A percentile compares a stretch with the other conserved stretches of the same genome.
These are phyloP conservation scores for Diaporthe destruens DNA, from an alignment of 2,329 filamentous ascomycete genomes.

Conservation along the genomic window DNA sequence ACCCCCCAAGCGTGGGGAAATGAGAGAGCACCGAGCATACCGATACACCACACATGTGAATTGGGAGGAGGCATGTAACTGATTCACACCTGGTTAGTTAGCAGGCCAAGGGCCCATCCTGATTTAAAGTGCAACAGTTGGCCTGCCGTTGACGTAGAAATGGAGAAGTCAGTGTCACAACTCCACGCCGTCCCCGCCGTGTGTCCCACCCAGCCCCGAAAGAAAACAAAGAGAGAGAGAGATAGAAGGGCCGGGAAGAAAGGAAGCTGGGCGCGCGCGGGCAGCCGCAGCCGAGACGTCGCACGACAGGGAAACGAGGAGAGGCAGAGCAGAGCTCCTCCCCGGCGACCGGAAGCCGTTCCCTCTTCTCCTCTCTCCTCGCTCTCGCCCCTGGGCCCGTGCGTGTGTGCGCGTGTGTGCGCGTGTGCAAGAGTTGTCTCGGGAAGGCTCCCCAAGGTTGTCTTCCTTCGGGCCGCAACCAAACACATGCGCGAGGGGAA, in stretches of 20 bases:
- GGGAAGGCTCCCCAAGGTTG: slow-evolving; percentile 29
- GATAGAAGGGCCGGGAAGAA: background rate
- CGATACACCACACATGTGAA: slow-evolving; percentile 8
- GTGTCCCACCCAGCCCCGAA: background rate
- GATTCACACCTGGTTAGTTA: background rate
- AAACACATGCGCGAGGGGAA: slow-evolving; percentile 11
- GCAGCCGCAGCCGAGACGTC: background rate
- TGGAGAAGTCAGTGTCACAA: background rate
- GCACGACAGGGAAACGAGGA: background rate
- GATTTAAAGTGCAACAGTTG: background rate
- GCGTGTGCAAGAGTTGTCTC: slow-evolving; percentile 24
- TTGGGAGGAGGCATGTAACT: background rate
- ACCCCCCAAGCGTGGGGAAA: background rate
- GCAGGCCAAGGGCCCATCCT: background rate
- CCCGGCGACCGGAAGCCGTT: background rate
- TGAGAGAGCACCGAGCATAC: slow-evolving; percentile 2
- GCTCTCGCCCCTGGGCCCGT: background rate
- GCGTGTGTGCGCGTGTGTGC: slow-evolving; percentile 2
- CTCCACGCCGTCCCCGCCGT: background rate
- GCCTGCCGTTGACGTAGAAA: background rate
- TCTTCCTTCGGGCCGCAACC: slow-evolving; percentile 9
- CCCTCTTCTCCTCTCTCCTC: background rate
- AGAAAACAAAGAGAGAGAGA: background rate
- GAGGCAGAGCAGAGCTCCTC: no score
- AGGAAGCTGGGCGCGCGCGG: background rate